Conservation (phyloP, 2,329 filamentous ascomycete genomes). For the Ramichloridium luteum region DNA sequence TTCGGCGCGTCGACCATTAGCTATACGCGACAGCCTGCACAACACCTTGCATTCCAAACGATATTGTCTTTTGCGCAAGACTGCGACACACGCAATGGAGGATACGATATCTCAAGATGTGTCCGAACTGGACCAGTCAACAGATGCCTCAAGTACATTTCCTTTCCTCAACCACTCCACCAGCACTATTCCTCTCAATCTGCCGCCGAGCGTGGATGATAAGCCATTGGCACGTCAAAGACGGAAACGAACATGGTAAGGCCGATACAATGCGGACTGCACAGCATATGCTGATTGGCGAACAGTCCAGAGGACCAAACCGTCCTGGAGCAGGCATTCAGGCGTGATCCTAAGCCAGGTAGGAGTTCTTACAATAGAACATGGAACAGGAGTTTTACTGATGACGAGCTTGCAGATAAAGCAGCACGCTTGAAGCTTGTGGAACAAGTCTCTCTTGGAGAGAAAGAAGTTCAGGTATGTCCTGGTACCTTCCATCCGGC, state of each 20-base stretch:
- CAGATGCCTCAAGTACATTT: conserved; percentile 24
- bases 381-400: no score
- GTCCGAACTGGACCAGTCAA: no score
- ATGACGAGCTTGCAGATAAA: conserved; percentile 53
- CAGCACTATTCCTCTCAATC: conserved; percentile 42
- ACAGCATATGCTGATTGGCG: no score
- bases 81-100: no score
- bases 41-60: no score
- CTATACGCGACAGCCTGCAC: no score
- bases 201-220: conserved; percentile 44
- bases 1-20: no score
- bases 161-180: conserved; percentile 51
- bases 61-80: no score
- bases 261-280: no score
- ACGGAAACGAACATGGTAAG: conserved; percentile 49
- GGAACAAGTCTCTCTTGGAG: conserved; percentile 71
- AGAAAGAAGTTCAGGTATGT: conserved; percentile 91
- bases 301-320: conserved; percentile 74
- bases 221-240: conserved; percentile 49
- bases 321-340: conserved; percentile 75
- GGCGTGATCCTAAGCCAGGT: conserved; percentile 65
- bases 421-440: conserved; percentile 73
- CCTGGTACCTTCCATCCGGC: neutral
- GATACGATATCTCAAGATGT: no score
- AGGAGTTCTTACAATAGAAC: no score